phyloP scores from a whole-genome alignment of 2,329 filamentous ascomycete genomes.

The Aspergillus sp. region DNA sequence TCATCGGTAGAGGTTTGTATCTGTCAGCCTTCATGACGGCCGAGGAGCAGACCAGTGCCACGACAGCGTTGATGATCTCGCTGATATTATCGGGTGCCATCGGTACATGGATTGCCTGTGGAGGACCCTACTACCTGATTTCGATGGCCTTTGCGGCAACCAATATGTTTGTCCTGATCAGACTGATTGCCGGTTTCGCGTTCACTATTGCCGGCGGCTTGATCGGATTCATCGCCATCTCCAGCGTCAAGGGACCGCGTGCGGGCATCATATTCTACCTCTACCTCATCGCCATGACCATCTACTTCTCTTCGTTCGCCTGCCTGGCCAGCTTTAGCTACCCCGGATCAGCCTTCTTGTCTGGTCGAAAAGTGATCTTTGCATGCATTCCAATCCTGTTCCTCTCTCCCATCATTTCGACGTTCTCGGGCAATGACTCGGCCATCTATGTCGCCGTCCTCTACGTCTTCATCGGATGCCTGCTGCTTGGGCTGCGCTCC shows the following conservation, averaged over 20 bases:
- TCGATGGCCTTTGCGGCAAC: constrained; percentile 56
- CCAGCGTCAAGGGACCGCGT: constrained; percentile 43
- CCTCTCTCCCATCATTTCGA: constrained; percentile 57
- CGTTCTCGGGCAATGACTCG: constrained; percentile 54
- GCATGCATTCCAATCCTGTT: constrained; percentile 56
- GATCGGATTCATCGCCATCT: constrained; percentile 53
- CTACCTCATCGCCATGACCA: constrained; percentile 58
- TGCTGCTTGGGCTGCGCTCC: constrained; percentile 54
- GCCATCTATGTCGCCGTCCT: constrained; percentile 57
- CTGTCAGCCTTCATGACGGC: constrained; percentile 57
- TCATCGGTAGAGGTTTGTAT: constrained; percentile 61
- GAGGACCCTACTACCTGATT: constrained; percentile 61
- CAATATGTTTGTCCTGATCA: constrained; percentile 56
- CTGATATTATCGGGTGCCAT: constrained; percentile 60
- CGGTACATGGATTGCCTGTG: constrained; percentile 63
- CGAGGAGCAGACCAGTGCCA: constrained; percentile 52
- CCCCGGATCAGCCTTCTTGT: constrained; percentile 54
- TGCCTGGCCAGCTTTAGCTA: constrained; percentile 55
- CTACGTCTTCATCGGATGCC: constrained; percentile 52
- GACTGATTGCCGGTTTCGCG: constrained; percentile 52
- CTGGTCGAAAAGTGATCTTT: constrained; percentile 58
- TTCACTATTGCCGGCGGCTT: constrained; percentile 54
- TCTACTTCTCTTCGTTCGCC: constrained; percentile 59
- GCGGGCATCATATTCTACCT: constrained; percentile 59
- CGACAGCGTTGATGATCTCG: constrained; percentile 58